These are phyloP conservation scores for Kingdonia uniflora DNA, from an alignment of 164 flowering plant species.

Conservation along the genomic window DNA sequence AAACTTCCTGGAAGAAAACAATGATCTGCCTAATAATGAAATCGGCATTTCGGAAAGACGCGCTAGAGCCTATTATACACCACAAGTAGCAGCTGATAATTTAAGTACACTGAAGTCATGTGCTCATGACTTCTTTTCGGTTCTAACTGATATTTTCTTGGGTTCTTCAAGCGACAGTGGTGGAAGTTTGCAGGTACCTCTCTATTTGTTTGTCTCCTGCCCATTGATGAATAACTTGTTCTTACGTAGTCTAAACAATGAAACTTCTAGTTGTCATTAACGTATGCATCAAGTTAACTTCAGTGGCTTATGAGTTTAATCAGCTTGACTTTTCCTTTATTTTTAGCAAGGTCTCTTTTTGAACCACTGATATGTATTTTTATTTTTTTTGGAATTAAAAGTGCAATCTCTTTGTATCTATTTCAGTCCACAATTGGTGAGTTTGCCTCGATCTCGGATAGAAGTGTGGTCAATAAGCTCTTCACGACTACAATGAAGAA, in stretches of 20 bases:
- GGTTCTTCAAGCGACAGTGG: slow-evolving; percentile 54
- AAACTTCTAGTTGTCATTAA: too few relatives aligned
- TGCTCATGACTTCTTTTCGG: slow-evolving; percentile 43
- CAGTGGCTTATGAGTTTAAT: too few relatives aligned
- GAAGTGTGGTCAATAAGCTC: slow-evolving; percentile 30
- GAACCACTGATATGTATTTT: too few relatives aligned
- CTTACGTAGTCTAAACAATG: too few relatives aligned
- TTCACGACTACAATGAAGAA: slow-evolving; percentile 46
- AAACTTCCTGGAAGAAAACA: slow-evolving; percentile 31
- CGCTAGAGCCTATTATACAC: slow-evolving; percentile 47
- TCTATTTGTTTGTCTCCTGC: too few relatives aligned
- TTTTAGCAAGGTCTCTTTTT: too few relatives aligned
- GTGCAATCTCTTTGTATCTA: background rate
- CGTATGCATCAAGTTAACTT: too few relatives aligned
- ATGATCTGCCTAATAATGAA: slow-evolving; percentile 24
- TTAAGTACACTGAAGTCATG: slow-evolving; percentile 44
- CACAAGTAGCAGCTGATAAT: slow-evolving; percentile 54
- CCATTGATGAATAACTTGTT: too few relatives aligned
- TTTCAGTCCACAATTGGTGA: slow-evolving; percentile 67
- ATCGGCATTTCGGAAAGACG: slow-evolving; percentile 29
- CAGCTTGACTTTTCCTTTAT: too few relatives aligned
- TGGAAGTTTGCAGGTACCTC: slow-evolving; percentile 80
- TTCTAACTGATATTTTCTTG: slow-evolving; percentile 40
- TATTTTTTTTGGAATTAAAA: too few relatives aligned
- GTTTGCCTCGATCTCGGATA: slow-evolving; percentile 76